Base-by-base conservation (phyloP, 371 early-diverging fungal genomes). In the Mucor velutinosus region DNA sequence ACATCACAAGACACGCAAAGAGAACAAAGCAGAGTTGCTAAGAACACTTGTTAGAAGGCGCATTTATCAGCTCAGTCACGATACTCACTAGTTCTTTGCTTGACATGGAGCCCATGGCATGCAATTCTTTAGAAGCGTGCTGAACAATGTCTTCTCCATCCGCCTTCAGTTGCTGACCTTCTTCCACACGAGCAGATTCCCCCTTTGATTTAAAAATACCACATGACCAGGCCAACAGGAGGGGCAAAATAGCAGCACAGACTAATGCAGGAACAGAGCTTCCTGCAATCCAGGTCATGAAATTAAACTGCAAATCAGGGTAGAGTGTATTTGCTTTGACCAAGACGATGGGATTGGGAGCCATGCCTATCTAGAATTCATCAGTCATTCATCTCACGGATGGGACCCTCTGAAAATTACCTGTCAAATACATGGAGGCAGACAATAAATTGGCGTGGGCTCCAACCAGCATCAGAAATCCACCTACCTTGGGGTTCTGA, bases 321-420 rank as follows among this genome's bases (percentile, higher is more conserved):
- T 82, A 89, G 14, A 89, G 67, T 32, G 75, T 71, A 10, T 67
- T 69, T 0, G 87, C 86, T 65, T 85, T 85, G 57, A 72, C 72
- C n/a, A 85, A 65, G 0, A 90, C 84, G 41, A 90, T 80, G 15
- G 91, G 90, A 65, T 90, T 90, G 1, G 89, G 81, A 2, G 91
- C 91, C 89, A 90, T 90, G 7, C 90, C 82, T 81, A 39, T 15
- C 39, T 17, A 1, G 23, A 0, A 5, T n/a, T 30, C 1, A 58
- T 25, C 14, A 47, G 23, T 58, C 3, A n/a, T n/a, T n/a, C n/a
- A n/a, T n/a, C n/a, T n/a, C n/a, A n/a, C n/a, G n/a, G n/a, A n/a
- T n/a, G n/a, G n/a, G n/a, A n/a, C n/a, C n/a, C n/a, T 37, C 14
- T 37, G 14, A 30, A 1, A 10, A 35, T 4, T 41, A 76, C 82